These are phyloP conservation scores for Myxozyma neotropica DNA, from an alignment of 805 yeast species.

Conservation along the genomic window DNA sequence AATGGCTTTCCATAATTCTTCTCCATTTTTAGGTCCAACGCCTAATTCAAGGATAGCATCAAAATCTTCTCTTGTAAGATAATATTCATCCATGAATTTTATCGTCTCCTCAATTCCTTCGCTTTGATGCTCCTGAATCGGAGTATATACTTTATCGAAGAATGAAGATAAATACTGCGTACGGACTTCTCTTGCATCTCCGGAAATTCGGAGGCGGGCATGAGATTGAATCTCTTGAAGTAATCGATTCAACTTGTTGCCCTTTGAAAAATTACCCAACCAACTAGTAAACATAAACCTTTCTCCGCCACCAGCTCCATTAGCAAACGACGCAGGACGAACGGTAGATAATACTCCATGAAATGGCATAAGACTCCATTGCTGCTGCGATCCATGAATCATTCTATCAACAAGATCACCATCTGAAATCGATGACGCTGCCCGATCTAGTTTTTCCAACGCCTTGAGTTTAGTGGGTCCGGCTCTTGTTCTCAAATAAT, in stretches of 20 bases:
- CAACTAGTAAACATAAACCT: constrained; percentile 69
- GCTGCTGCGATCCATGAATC: constrained; percentile 62
- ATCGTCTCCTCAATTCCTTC: constrained; percentile 62
- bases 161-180: constrained; percentile 66
- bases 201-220: constrained; percentile 74
- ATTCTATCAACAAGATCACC: constrained; percentile 79
- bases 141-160: constrained; percentile 57
- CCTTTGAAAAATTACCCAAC: constrained; percentile 29
- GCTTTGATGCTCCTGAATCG: constrained; percentile 57
- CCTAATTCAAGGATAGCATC: constrained; percentile 82
- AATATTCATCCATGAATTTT: constrained; percentile 79
- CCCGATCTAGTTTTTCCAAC: constrained; percentile 65
- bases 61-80: constrained; percentile 88
- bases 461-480: constrained; percentile 45
- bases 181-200: constrained; percentile 74
- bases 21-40: constrained; percentile 57
- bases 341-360: constrained; percentile 88
- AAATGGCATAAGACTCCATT: constrained; percentile 73
- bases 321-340: constrained; percentile 73
- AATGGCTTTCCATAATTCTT: constrained; percentile 58
- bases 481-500: constrained; percentile 64
- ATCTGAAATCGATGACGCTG: constrained; percentile 84
- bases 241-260: constrained; percentile 65
- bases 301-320: constrained; percentile 60
- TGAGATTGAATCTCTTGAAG: constrained; percentile 89